Base-by-base conservation (phyloP, 331 rosid species). In the Quercus phellos region DNA sequence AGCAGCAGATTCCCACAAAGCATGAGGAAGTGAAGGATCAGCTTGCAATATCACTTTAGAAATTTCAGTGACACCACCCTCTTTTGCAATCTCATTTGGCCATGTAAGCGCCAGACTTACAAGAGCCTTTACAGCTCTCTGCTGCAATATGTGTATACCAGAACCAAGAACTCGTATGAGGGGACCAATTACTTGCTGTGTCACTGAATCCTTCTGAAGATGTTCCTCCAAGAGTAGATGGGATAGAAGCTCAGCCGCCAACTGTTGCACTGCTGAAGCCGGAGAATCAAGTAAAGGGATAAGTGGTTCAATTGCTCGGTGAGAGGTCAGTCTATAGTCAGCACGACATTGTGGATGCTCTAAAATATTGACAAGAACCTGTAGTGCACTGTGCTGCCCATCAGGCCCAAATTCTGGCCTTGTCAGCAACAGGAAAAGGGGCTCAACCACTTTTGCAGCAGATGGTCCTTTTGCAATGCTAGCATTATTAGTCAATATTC, bases 21-120 rank as follows among this genome's bases (percentile, higher is more conserved):
- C 90, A 82, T 92, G 97, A 60, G 99, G 98, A 84, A 95, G 92
- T 35, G 96, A 92, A 84, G 97, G 97, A 75, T 95, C 99, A 29
- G 96, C 89, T 80, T 88, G 98, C 82, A 95, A 75, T 83, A 95
- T 92, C 81, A 95, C 99, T 88, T 84, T 95, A 43, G 99, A 95
- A 74, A 95, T 74, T 83, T 92, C 97, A 78, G 77, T 71, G 70
- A 95, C 99, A 78, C 99, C 98, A 38, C 98, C 98, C 82, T 91
- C 98, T 85, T 88, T 92, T 63, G 99, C 99, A 81, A 95, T 95
- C 84, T 95, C 98, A 79, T 95, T 95, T 3, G 99, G 97, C 98
- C 98, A 95, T 71, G 89, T 87, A 74, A 92, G 86, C 13, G 98
- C 94, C 74, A 95, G 85, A 82, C 99, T 90, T 64, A 92, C 96